A percentile compares a stretch with the other conserved stretches of the same genome.
phyloP scores from a whole-genome alignment of 2,329 filamentous ascomycete species.

The Zasmidium cellare region DNA sequence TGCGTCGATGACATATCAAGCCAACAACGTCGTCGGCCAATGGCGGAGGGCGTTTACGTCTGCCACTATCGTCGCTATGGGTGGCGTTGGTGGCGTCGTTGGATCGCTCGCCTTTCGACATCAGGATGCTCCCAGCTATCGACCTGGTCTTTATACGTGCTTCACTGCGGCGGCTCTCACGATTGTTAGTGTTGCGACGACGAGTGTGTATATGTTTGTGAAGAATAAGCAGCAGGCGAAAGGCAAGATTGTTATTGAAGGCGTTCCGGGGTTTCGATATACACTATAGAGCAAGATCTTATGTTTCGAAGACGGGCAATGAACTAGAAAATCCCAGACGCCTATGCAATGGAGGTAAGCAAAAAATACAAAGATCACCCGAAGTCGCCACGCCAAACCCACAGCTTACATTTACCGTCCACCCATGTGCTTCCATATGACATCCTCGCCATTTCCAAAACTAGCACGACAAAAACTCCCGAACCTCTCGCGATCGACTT shows the following conservation, averaged over 20 bases:
- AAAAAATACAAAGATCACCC: too few species aligned
- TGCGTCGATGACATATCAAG: constrained; percentile 72
- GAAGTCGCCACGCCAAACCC: too few species aligned
- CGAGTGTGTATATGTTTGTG: constrained; percentile 23
- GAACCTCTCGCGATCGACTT: too few species aligned
- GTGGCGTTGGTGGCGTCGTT: constrained; percentile 38
- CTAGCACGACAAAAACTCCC: too few species aligned
- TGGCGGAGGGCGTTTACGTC: constrained; percentile 82
- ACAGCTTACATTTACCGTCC: too few species aligned
- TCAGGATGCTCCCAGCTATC: constrained; percentile 23
- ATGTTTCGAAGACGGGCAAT: too few species aligned
- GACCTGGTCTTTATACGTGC: constrained; percentile 26
- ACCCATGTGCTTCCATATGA: too few species aligned
- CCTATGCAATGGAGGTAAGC: too few species aligned
- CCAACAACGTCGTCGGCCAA: constrained; percentile 82
- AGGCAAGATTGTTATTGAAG: constrained; percentile 24
- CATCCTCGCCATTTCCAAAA: too few species aligned
- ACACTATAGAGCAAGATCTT: background rate
- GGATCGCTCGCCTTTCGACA: constrained; percentile 19
- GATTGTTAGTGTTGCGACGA: constrained; percentile 17
- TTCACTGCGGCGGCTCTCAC: constrained; percentile 24
- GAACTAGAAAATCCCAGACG: too few species aligned
- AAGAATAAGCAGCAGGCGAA: constrained; percentile 22
- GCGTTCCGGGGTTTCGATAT: constrained; percentile 13
- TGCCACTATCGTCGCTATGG: constrained; percentile 72